A percentile compares a stretch with the other conserved stretches of the same genome.
phyloP scores from a whole-genome alignment of 768 basidiomycete species.

The Hemileccinum rubropunctum region DNA sequence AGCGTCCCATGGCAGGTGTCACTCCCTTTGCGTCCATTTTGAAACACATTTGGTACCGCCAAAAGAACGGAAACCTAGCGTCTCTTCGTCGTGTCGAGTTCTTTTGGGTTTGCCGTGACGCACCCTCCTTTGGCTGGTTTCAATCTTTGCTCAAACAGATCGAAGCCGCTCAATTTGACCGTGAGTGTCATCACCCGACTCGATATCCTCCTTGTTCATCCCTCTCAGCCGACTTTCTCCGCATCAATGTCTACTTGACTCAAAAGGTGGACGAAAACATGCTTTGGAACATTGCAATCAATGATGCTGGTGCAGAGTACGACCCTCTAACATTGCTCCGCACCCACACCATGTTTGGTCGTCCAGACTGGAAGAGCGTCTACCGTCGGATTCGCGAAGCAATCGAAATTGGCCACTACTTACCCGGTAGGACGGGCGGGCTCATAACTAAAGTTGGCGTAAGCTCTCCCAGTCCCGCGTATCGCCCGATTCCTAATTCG shows the following conservation, averaged over 20 bases:
- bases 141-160: slow-evolving; percentile 84
- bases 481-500: not conserved
- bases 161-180: slow-evolving; percentile 85
- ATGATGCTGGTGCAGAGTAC: slow-evolving; percentile 80
- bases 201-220: slow-evolving; percentile 8
- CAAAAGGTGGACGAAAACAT: slow-evolving; percentile 83
- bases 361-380: slow-evolving; percentile 86
- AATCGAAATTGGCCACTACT: slow-evolving; percentile 79
- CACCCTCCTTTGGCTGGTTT: slow-evolving; percentile 99
- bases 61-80: slow-evolving; percentile 73
- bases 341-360: slow-evolving; percentile 87
- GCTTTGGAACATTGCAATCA: slow-evolving; percentile 90
- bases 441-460: slow-evolving; percentile 84
- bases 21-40: slow-evolving; percentile 94
- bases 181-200: slow-evolving; percentile 44
- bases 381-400: slow-evolving; percentile 72
- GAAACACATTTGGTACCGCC: slow-evolving; percentile 95
- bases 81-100: slow-evolving; percentile 88
- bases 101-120: slow-evolving; percentile 91
- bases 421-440: slow-evolving; percentile 75
- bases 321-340: slow-evolving; percentile 88
- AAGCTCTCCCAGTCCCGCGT: slow-evolving; percentile 30
- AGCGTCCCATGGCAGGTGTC: slow-evolving; percentile 50
- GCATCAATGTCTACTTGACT: slow-evolving; percentile 88
- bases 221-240: slow-evolving; percentile 78